These are phyloP conservation scores for Blepharisma japonicum DNA, from an alignment of 73 alveolate species.

Conservation along the genomic window DNA sequence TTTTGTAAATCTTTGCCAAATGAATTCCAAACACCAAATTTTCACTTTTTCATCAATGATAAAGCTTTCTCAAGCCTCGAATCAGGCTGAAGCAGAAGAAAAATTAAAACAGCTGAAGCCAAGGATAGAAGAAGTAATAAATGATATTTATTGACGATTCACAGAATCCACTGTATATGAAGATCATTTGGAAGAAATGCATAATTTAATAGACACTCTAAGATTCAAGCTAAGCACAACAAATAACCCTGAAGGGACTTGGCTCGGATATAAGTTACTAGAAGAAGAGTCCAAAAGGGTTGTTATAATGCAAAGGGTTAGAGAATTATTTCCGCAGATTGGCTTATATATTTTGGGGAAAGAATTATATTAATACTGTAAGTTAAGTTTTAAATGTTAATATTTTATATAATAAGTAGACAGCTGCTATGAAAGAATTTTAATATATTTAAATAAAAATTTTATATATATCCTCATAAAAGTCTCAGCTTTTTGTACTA, in stretches of 20 bases:
- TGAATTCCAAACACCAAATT: background rate
- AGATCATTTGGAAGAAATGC: slow-evolving; percentile 18
- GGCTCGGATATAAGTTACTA: background rate
- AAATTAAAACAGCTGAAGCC: background rate
- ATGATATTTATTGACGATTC: slow-evolving; percentile 25
- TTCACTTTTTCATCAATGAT: background rate
- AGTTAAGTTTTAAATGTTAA: background rate
- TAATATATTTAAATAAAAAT: no score
- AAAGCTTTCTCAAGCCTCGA: background rate
- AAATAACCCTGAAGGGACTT: background rate
- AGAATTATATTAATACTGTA: background rate
- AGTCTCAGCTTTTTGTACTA: no score
- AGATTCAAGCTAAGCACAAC: background rate
- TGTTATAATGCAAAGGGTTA: background rate
- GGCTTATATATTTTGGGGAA: background rate
- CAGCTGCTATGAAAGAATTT: no score
- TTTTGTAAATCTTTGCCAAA: slow-evolving; percentile 24
- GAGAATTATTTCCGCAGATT: background rate
- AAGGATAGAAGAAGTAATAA: background rate
- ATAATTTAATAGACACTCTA: background rate
- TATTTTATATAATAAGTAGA: no score
- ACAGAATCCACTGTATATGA: background rate
- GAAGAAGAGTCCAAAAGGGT: slow-evolving; percentile 16
- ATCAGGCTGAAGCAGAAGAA: background rate
- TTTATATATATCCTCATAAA: no score